Conservation (phyloP, 345 rosid genomes). For the Cardamine chenopodiifolia region DNA sequence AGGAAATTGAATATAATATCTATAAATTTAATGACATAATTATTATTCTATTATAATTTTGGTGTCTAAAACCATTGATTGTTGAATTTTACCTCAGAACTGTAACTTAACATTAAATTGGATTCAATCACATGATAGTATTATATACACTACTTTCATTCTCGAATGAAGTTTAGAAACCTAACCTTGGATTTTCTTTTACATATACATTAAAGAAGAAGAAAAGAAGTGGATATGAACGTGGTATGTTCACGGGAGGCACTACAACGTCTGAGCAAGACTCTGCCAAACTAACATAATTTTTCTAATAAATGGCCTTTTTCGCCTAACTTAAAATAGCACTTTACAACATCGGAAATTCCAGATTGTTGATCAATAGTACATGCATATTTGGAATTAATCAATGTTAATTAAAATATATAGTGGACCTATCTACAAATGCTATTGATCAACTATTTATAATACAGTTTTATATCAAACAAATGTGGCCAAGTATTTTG, state of each 20-base stretch:
- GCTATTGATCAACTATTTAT: background rate
- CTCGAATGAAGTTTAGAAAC: constrained; percentile 16
- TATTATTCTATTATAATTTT: too few species aligned
- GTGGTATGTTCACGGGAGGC: constrained; percentile 28
- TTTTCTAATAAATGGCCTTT: background rate
- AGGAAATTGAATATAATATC: too few species aligned
- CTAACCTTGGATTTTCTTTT: constrained; percentile 26
- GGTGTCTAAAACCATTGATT: too few species aligned
- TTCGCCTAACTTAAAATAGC: constrained; percentile 7
- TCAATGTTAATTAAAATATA: background rate
- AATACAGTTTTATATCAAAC: background rate
- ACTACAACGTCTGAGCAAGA: constrained; percentile 3
- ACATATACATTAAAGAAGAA: background rate
- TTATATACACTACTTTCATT: constrained; percentile 11
- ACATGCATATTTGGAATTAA: background rate
- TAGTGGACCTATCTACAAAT: background rate
- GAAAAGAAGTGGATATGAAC: constrained; percentile 16
- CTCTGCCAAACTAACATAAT: constrained; percentile 16
- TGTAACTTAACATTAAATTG: too few species aligned
- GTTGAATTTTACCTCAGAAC: too few species aligned
- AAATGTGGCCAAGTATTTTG: background rate
- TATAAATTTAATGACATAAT: too few species aligned
- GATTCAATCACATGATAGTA: constrained; percentile 5
- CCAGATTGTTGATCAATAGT: background rate
- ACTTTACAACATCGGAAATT: background rate